Base-by-base conservation (phyloP, 2,329 filamentous ascomycete genomes). In the Trichoderma koningii region DNA sequence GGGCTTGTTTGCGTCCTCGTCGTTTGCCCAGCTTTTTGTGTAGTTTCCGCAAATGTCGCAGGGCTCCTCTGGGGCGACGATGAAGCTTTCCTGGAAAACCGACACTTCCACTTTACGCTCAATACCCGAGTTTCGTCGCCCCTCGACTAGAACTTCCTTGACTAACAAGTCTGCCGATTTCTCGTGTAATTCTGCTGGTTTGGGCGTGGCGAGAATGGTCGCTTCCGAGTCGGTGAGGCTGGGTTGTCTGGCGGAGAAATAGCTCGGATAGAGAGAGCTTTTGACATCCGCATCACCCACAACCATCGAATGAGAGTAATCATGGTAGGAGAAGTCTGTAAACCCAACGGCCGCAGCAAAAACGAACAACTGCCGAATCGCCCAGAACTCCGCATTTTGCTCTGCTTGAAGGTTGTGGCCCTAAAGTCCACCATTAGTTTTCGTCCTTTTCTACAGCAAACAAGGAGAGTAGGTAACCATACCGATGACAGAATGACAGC, bases 11-110 rank as follows among this genome's bases (percentile, higher is more conserved):
- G 47, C 59, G 17, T 19, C 63, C 28, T 53, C 28, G 17, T 66
- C 50, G 1, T 68, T 68, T 3, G 69, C 66, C 69, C 69, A 71
- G 17, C 69, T 53, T n/a, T 66, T 69, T 9, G 69, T 71, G 30
- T 71, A 71, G 50, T 71, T 70, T 51, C 69, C 69, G 19, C 65
- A 66, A 10, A 53, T 55, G 5, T 53, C 23, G 17, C 64, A 65
- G 1, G 55, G 56, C 3, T 47, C 64, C 17, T 55, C 38, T 21
- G 50, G 41, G 15, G 64, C 55, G 14, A 45, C 15, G 4, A 38
- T 44, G 26, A 53, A 68, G 26, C 28, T 55, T 15, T 64, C 60
- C 23, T 66, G 51, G 21, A 57, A 23, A 5, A 64, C 48, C 2
- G 42, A 44, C 5, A 64, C 48, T 56, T 67, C 66, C 2, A 67